phyloP scores from a whole-genome alignment of 2,329 filamentous ascomycete species.

The Chrysoporthe cubensis region DNA sequence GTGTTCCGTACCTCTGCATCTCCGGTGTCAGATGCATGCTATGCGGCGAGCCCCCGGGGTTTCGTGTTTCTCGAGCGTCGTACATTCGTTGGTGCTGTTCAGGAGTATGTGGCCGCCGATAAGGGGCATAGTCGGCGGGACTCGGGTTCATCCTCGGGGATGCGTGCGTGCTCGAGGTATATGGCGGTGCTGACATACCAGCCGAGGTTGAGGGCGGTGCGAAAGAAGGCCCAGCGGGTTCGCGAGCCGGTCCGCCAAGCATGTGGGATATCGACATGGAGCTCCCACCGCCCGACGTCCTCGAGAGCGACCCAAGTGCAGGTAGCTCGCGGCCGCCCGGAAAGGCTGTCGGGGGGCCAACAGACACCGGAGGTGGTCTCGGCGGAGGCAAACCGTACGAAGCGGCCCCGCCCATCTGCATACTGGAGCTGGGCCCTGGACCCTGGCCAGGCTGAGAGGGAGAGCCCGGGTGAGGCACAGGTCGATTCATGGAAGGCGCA shows the following conservation, averaged over 20 bases:
- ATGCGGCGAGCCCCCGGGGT: slow-evolving; percentile 53
- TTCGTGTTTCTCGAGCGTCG: slow-evolving; percentile 45
- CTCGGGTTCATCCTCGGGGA: slow-evolving; percentile 60
- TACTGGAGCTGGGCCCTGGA: slow-evolving; percentile 32
- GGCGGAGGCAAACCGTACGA: slow-evolving; percentile 53
- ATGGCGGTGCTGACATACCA: slow-evolving; percentile 47
- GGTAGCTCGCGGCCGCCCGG: slow-evolving; percentile 56
- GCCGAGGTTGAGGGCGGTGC: slow-evolving; percentile 45
- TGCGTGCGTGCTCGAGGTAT: slow-evolving; percentile 54
- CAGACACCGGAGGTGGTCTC: slow-evolving; percentile 46
- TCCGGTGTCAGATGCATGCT: slow-evolving; percentile 60
- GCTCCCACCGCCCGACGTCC: slow-evolving; percentile 52
- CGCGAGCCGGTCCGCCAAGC: slow-evolving; percentile 55
- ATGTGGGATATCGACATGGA: slow-evolving; percentile 67
- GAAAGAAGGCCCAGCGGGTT: slow-evolving; percentile 43
- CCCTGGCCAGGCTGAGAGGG: slow-evolving; percentile 44
- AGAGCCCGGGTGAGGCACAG: slow-evolving; percentile 52
- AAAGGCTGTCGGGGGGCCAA: slow-evolving; percentile 50
- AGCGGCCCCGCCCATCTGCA: slow-evolving; percentile 34
- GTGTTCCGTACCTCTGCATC: slow-evolving; percentile 61
- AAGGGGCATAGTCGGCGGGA: slow-evolving; percentile 63
- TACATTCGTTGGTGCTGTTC: slow-evolving; percentile 63
- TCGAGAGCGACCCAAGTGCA: slow-evolving; percentile 53
- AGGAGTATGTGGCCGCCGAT: slow-evolving; percentile 73
- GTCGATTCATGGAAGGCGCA: slow-evolving; percentile 42